Evolutionary conservation across 192 early-diverging fungal genomes (phyloP).

Genomic region (Neocallimastix lanati): DNA sequence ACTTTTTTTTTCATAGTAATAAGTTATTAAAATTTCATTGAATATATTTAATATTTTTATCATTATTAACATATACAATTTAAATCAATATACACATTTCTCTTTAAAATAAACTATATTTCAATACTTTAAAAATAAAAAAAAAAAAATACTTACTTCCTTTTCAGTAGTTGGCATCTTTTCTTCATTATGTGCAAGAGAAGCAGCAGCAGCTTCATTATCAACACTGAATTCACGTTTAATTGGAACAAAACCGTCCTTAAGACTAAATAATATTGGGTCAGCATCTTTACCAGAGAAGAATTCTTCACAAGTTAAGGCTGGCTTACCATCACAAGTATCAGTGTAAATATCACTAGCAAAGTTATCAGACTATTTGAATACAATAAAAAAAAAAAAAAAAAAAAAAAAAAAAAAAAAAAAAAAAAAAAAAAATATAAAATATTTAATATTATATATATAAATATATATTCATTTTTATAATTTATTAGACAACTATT

Average conservation of each 20-base stretch:
- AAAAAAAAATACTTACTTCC: not conserved
- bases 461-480: too few relatives aligned
- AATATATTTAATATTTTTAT: too few relatives aligned
- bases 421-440: too few relatives aligned
- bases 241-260: constrained; percentile 40
- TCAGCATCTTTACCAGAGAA: constrained; percentile 68
- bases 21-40: too few relatives aligned
- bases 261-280: constrained; percentile 56
- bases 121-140: too few relatives aligned
- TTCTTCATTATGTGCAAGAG: not conserved
- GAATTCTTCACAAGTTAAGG: constrained; percentile 80
- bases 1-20: not conserved
- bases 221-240: not conserved
- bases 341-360: constrained; percentile 90
- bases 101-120: too few relatives aligned
- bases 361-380: constrained; percentile 90
- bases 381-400: too few relatives aligned
- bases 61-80: too few relatives aligned
- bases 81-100: too few relatives aligned
- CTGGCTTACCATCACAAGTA: constrained; percentile 53
- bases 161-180: not conserved
- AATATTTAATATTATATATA: too few relatives aligned
- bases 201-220: not conserved
- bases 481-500: too few relatives aligned
- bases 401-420: too few relatives aligned